Conservation (phyloP, 176 grass and related monocot species). For the Aechmea fasciata region DNA sequence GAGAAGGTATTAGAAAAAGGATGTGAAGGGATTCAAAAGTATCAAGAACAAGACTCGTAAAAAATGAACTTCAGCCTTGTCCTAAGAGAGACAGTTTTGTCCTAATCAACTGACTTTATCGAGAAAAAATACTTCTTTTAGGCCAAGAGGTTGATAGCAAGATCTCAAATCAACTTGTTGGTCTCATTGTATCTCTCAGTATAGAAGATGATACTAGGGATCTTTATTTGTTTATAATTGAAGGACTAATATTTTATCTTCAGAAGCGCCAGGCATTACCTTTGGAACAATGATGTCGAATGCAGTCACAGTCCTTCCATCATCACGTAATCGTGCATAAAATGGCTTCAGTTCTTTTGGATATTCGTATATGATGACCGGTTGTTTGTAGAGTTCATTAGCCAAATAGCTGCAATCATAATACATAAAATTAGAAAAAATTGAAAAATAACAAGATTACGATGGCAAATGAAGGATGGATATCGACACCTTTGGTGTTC, state of each 20-base stretch:
- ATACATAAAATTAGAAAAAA: not conserved
- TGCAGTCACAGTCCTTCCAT: slow-evolving; percentile 35
- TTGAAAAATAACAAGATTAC: not conserved
- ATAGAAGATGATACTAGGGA: no score
- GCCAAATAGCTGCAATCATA: slow-evolving; percentile 36
- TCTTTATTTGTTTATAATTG: not conserved
- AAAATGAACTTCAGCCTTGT: slow-evolving; percentile 1
- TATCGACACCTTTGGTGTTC: slow-evolving; percentile 41
- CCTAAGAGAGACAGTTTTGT: no score
- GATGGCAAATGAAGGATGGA: not conserved
- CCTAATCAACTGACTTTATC: no score
- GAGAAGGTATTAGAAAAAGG: not conserved
- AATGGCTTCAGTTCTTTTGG: slow-evolving; percentile 58
- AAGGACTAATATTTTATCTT: not conserved
- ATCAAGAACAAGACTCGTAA: slow-evolving; percentile 2
- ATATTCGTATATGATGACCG: slow-evolving; percentile 42
- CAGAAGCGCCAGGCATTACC: slow-evolving; percentile 13
- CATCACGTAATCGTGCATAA: slow-evolving; percentile 39
- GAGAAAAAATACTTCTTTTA: no score
- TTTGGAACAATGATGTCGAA: slow-evolving; percentile 58
- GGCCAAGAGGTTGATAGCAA: no score
- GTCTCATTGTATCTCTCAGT: no score
- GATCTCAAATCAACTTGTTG: no score
- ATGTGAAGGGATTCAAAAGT: slow-evolving; percentile 9
- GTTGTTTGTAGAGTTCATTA: slow-evolving; percentile 29